Conservation (phyloP, 2,329 filamentous ascomycete species). For the Graphilbum fragrans region DNA sequence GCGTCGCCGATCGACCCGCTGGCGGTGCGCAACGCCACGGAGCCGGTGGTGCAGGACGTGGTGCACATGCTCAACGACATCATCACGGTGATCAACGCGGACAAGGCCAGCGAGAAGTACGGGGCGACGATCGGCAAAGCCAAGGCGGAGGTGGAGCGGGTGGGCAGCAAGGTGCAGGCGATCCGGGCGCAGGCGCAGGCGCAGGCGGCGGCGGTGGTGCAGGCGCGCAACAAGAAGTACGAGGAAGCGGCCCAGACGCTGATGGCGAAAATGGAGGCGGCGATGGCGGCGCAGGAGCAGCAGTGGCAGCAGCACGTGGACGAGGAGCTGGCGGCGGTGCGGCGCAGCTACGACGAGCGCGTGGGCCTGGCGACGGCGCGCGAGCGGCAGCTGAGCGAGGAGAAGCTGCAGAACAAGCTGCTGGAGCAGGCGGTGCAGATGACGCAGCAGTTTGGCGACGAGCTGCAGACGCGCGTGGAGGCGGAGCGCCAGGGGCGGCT, state of each 20-base stretch:
- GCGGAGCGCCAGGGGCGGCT: constrained; percentile 77
- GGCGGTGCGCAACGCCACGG: constrained; percentile 60
- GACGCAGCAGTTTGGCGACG: constrained; percentile 70
- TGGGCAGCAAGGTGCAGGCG: constrained; percentile 64
- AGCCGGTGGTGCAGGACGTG: constrained; percentile 83
- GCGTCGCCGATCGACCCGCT: constrained; percentile 67
- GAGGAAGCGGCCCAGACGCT: constrained; percentile 79
- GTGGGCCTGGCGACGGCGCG: constrained; percentile 68
- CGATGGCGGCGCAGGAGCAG: constrained; percentile 69
- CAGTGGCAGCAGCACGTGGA: constrained; percentile 82
- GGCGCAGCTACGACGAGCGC: constrained; percentile 66
- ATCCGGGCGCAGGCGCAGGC: constrained; percentile 59
- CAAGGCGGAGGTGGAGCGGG: constrained; percentile 67
- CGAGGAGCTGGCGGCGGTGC: constrained; percentile 69
- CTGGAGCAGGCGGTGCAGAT: constrained; percentile 82
- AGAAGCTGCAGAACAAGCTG: constrained; percentile 72
- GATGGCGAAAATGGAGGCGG: constrained; percentile 73
- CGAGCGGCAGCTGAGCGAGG: constrained; percentile 68
- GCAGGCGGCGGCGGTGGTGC: constrained; percentile 63
- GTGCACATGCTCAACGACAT: constrained; percentile 94
- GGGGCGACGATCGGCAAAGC: constrained; percentile 69
- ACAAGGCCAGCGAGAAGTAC: constrained; percentile 67
- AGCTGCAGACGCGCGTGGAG: constrained; percentile 75
- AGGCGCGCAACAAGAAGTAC: constrained; percentile 61
- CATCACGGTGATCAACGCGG: constrained; percentile 84